Evolutionary conservation across 1,284 basidiomycete species (phyloP), one percentile per base, ranked within the genome.

Genomic region (Microbotryum lychnidis-dioicae): DNA sequence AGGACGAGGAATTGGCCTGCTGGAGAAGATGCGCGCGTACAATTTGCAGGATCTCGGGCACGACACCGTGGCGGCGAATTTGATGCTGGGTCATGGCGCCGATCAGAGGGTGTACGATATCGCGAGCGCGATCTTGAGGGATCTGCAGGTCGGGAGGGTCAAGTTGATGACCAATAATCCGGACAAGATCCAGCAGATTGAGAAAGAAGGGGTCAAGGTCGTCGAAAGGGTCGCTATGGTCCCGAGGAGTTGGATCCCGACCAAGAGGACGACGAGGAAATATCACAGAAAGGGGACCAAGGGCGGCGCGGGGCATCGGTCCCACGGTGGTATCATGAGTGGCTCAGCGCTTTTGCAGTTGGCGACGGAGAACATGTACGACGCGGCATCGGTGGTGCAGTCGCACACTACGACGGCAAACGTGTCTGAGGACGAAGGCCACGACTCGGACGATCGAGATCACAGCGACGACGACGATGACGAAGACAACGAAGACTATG

Each of bases 1-100:
- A 76, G 96, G 96, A n/a, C 85, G 96, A 21, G 96, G 96, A 3
- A 99, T 99, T 68, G 96, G 96, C 0, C 79, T 99, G 6, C 78
- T 97, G 45, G 92, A 92, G 64, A 99, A 99, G 76, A 89, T 99
- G 62, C 84, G 90, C 55, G 96, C 96, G 14, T 99, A 99, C 79
- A 99, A 99, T 73, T 80, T 98, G 33, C 96, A 98, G 75, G 96
- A 99, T 74, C 80, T 99, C 59, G 96, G 96, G 0, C 91, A 97
- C 73, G 96, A 98, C 77, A 99, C 96, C 4, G 96, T 99, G 69
- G 87, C 89, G 9, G 96, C 96, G 50, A 99, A 99, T 76, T 79
- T 98, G 50, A 82, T 97, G 80, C 84, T 99, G 27, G 96, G 96
- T 2, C 90, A 97, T 75, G 81, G 85, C 61, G 93, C 96, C 6